These are phyloP conservation scores for Epichloe glyceriae DNA, from an alignment of 2,329 filamentous ascomycete species.

Conservation along the genomic window DNA sequence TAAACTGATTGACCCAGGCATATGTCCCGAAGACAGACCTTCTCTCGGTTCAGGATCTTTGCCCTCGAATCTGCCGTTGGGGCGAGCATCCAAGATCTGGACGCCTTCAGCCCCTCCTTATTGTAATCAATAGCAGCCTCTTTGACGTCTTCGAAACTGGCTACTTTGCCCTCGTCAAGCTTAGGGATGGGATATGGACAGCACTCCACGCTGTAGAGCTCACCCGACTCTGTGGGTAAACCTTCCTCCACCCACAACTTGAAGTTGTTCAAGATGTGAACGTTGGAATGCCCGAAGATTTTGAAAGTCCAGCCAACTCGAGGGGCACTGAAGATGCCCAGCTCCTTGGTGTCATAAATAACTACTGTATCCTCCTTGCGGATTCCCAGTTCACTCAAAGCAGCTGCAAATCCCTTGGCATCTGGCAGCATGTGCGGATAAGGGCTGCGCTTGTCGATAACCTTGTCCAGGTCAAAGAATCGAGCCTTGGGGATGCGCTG, in stretches of 20 bases:
- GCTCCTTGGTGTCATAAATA: conserved; percentile 83
- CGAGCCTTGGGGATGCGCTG: conserved; percentile 77
- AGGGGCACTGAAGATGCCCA: conserved; percentile 89
- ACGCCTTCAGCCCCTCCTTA: conserved; percentile 75
- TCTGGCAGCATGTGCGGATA: conserved; percentile 96
- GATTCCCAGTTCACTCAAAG: conserved; percentile 84
- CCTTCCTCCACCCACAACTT: conserved; percentile 82
- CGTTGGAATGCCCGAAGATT: conserved; percentile 76
- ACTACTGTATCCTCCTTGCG: conserved; percentile 79
- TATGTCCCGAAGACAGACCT: conserved; percentile 79
- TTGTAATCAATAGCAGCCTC: conserved; percentile 63
- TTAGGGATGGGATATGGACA: conserved; percentile 52
- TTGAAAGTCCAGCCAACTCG: conserved; percentile 87
- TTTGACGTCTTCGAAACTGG: conserved; percentile 70
- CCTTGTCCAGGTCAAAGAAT: conserved; percentile 91
- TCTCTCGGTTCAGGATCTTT: conserved; percentile 75
- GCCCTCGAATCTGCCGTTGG: conserved; percentile 68
- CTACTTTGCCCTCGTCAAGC: conserved; percentile 51
- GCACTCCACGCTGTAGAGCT: conserved; percentile 54
- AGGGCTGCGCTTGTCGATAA: conserved; percentile 75
- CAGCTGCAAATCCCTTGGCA: conserved; percentile 65
- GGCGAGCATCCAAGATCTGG: conserved; percentile 81
- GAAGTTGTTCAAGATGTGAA: conserved; percentile 94
- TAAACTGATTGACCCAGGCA: conserved; percentile 75
- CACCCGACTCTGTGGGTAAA: conserved; percentile 67